Evolutionary conservation across 768 basidiomycete genomes (phyloP).

Genomic region (Boletus subparvulus): DNA sequence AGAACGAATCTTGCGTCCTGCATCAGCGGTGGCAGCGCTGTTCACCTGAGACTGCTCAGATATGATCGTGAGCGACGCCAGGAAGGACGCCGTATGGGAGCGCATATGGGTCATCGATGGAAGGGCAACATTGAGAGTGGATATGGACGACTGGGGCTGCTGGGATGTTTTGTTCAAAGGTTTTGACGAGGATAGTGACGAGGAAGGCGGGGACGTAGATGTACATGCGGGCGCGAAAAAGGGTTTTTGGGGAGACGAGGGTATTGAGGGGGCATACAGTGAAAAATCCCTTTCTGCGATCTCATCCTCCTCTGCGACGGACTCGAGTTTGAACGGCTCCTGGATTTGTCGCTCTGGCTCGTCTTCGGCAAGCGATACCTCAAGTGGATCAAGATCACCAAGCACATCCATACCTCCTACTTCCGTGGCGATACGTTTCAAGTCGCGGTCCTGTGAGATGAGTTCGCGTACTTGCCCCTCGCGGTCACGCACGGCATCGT

Average conservation of each 20-base stretch:
- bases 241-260: constrained; percentile 53
- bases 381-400: constrained; percentile 65
- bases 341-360: constrained; percentile 29
- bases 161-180: constrained; percentile 14
- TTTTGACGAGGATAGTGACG: constrained; percentile 39
- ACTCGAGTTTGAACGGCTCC: constrained; percentile 32
- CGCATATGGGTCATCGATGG: constrained; percentile 71
- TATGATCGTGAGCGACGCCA: constrained; percentile 70
- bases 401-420: constrained; percentile 75
- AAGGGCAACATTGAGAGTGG: constrained; percentile 39
- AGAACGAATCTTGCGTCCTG: constrained; percentile 82
- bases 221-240: constrained; percentile 53
- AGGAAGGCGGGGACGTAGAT: constrained; percentile 51
- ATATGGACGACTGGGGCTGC: constrained; percentile 29
- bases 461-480: constrained; percentile 81
- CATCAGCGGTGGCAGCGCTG: constrained; percentile 79
- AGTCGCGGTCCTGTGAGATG: constrained; percentile 75
- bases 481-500: constrained; percentile 72
- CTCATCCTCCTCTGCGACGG: constrained; percentile 42
- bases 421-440: constrained; percentile 73
- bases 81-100: constrained; percentile 70
- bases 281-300: constrained; percentile 40
- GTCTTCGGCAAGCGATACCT: constrained; percentile 34
- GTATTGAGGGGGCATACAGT: constrained; percentile 39
- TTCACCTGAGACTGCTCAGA: constrained; percentile 90